Percentiles rank a stretch among this genome's conserved stretches.
These are phyloP conservation scores for Pachyrhizus erosus DNA, from an alignment of 306 rosid genomes.

Conservation along the genomic window DNA sequence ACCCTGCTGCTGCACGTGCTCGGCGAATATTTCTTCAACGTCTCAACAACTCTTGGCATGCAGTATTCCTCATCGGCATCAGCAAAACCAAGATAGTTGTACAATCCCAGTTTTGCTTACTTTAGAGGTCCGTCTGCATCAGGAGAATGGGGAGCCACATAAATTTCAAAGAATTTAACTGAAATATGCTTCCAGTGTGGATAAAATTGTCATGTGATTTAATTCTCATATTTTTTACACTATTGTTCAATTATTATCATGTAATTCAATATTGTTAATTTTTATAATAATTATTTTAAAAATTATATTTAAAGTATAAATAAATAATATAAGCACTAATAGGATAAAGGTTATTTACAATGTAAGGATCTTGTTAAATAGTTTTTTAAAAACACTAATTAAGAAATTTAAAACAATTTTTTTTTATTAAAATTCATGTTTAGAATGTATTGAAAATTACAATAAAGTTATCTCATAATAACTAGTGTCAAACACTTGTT, in stretches of 20 bases:
- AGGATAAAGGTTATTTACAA: background rate
- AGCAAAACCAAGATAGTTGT: slow-evolving; percentile 93
- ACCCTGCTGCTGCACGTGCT: slow-evolving; percentile 89
- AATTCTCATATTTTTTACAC: background rate
- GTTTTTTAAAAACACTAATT: too few relatives aligned
- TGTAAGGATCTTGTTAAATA: too few relatives aligned
- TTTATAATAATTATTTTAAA: too few relatives aligned
- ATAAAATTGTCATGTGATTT: background rate
- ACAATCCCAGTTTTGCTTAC: slow-evolving; percentile 83
- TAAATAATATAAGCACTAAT: background rate
- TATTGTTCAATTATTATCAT: too few relatives aligned
- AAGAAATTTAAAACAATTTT: too few relatives aligned
- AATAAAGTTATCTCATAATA: too few relatives aligned
- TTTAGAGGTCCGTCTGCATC: slow-evolving; percentile 65
- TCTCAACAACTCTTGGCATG: slow-evolving; percentile 75
- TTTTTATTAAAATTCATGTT: too few relatives aligned
- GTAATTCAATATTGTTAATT: too few relatives aligned
- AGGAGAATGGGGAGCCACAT: background rate
- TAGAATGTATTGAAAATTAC: too few relatives aligned
- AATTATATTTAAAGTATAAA: background rate
- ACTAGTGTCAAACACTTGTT: background rate
- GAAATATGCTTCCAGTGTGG: background rate
- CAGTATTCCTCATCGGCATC: slow-evolving; percentile 90
- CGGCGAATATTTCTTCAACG: slow-evolving; percentile 74
- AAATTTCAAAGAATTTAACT: background rate